Percentiles rank a stretch among this genome's conserved stretches.
Conservation (phyloP, 495 filamentous ascomycete species). For the Thermochaetoides thermophila region DNA sequence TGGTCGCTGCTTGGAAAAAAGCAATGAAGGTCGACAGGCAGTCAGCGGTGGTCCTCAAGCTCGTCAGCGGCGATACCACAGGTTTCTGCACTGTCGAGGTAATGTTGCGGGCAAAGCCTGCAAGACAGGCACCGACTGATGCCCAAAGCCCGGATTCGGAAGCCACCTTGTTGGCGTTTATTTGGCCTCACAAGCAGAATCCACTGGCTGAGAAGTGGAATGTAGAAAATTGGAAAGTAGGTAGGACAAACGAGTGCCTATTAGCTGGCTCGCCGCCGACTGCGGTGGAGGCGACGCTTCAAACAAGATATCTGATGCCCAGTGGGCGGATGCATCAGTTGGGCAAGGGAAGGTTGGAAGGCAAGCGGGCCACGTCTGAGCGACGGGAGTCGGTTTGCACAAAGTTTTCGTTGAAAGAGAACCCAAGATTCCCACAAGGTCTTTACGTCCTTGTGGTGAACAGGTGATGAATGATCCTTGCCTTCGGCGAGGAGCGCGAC, state of each 20-base stretch:
- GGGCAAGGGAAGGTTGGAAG: constrained; percentile 2
- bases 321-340: constrained; percentile 10
- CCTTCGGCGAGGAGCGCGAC: too few relatives aligned
- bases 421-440: too few relatives aligned
- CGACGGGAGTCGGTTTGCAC: too few relatives aligned
- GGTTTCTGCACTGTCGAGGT: constrained; percentile 23
- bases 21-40: constrained; percentile 39
- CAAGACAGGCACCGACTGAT: constrained; percentile 35
- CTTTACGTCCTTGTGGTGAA: too few relatives aligned
- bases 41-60: constrained; percentile 28
- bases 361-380: constrained; percentile 12
- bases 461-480: too few relatives aligned
- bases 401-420: too few relatives aligned
- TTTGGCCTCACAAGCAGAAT: too few relatives aligned
- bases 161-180: constrained; percentile 41
- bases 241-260: constrained; percentile 3
- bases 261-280: constrained; percentile 7
- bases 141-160: constrained; percentile 32
- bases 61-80: constrained; percentile 31
- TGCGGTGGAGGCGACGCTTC: constrained; percentile 5
- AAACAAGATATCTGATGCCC: constrained; percentile 7
- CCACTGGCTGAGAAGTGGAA: too few relatives aligned
- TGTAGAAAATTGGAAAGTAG: not conserved
- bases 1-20: constrained; percentile 37
- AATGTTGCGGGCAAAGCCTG: constrained; percentile 27